phyloP scores from a whole-genome alignment of 2,329 filamentous ascomycete species.

The Cladosporium cucumerinum region DNA sequence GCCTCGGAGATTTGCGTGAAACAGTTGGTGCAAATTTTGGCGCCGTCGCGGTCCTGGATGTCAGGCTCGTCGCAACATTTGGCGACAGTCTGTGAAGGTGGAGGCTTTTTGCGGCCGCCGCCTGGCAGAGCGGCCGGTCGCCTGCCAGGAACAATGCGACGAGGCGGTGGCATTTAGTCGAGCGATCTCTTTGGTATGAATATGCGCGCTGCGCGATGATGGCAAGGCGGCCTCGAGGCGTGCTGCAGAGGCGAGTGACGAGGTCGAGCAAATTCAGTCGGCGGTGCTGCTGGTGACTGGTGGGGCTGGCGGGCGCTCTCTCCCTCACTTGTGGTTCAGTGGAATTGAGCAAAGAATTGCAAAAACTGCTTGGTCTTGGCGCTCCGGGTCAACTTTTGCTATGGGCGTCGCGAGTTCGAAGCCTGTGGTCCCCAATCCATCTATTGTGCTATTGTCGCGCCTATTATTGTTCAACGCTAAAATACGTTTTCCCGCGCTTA shows the following conservation, averaged over 20 bases:
- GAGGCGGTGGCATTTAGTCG: slow-evolving; percentile 15
- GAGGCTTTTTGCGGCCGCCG: slow-evolving; percentile 13
- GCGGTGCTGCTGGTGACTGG: neutral
- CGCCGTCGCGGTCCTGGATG: slow-evolving; percentile 32
- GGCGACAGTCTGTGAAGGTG: neutral
- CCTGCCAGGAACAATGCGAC: slow-evolving; percentile 6
- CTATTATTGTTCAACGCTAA: neutral
- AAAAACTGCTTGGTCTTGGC: neutral
- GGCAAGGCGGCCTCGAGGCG: slow-evolving; percentile 16
- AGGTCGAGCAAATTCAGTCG: slow-evolving; percentile 32
- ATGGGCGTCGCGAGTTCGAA: neutral
- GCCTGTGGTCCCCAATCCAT: neutral
- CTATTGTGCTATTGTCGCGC: neutral
- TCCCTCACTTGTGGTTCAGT: neutral
- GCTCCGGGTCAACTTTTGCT: neutral
- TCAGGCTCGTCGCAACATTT: slow-evolving; percentile 30
- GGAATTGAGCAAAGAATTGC: neutral
- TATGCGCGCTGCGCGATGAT: slow-evolving; percentile 34
- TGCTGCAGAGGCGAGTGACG: slow-evolving; percentile 26
- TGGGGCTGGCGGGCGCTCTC: neutral
- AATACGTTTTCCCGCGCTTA: neutral
- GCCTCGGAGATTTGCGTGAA: slow-evolving; percentile 79
- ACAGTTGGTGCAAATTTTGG: slow-evolving; percentile 71
- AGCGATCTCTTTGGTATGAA: neutral
- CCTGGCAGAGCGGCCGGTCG: slow-evolving; percentile 15